These are phyloP conservation scores for Arthrobotrys sphaeroides DNA, from an alignment of 2,329 filamentous ascomycete genomes.

Conservation along the genomic window DNA sequence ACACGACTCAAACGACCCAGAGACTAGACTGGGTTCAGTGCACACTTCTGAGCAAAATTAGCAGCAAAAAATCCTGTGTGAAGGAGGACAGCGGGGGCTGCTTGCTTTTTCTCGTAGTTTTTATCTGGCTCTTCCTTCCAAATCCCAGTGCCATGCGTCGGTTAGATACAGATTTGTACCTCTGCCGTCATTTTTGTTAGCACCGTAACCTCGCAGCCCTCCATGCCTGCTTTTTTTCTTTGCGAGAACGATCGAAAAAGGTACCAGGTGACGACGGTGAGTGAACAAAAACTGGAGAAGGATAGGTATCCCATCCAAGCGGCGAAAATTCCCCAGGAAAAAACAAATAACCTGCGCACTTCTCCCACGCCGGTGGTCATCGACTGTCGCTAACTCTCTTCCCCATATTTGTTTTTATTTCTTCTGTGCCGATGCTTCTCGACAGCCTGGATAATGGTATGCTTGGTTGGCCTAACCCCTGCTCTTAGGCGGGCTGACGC, in stretches of 20 bases:
- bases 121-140: conserved; percentile 44
- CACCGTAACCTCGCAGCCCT: conserved; percentile 27
- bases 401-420: conserved; percentile 44
- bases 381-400: conserved; percentile 39
- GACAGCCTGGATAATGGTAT: conserved; percentile 46
- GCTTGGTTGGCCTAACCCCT: conserved; percentile 43
- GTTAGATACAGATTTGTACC: conserved; percentile 49
- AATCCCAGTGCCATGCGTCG: conserved; percentile 53
- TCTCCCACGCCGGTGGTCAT: conserved; percentile 39
- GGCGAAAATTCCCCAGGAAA: conserved; percentile 41
- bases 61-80: conserved; percentile 52
- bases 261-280: conserved; percentile 52
- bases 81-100: conserved; percentile 10
- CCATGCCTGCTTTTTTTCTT: conserved; percentile 26
- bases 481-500: conserved; percentile 50
- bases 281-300: conserved; percentile 36
- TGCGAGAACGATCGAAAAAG: conserved; percentile 27
- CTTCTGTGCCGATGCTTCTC: conserved; percentile 48
- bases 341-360: conserved; percentile 34
- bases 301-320: conserved; percentile 33
- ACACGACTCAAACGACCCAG: conserved; percentile 51
- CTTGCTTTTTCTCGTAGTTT: too few relatives aligned
- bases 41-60: conserved; percentile 50
- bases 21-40: conserved; percentile 51
- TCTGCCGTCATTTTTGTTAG: conserved; percentile 39